A percentile compares a stretch with the other conserved stretches of the same genome.
phyloP scores from a whole-genome alignment of 1,284 basidiomycete species.

The Puccinia hordei region DNA sequence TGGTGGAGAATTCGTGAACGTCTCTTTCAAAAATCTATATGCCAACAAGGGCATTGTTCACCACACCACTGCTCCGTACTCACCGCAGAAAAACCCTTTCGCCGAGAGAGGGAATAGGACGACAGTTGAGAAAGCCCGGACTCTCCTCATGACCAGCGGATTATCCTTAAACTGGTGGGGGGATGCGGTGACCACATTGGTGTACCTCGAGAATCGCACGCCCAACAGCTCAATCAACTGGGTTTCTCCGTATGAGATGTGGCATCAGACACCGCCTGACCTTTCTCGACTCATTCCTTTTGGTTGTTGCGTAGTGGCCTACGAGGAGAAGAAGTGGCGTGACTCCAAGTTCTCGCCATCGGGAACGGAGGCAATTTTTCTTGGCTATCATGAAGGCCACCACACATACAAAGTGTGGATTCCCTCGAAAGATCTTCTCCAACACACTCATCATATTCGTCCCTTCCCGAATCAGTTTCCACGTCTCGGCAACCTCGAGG shows the following conservation, averaged over 20 bases:
- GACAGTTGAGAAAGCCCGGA: not conserved
- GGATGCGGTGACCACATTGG: not conserved
- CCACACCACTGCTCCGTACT: not conserved
- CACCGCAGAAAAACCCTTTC: slow-evolving; percentile 16
- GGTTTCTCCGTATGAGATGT: not conserved
- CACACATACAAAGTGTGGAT: slow-evolving; percentile 12
- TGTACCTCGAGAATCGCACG: slow-evolving; percentile 3
- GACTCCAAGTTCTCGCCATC: not conserved
- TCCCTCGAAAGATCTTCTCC: too few relatives aligned
- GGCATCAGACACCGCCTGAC: not conserved
- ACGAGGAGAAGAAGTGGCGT: not conserved
- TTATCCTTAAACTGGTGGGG: not conserved
- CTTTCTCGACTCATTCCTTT: not conserved
- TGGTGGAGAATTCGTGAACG: too few relatives aligned
- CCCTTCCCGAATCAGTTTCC: too few relatives aligned
- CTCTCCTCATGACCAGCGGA: not conserved
- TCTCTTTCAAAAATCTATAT: not conserved
- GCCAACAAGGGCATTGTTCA: not conserved
- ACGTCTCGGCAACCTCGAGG: too few relatives aligned
- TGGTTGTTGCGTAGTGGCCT: not conserved
- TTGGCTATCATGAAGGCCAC: not conserved
- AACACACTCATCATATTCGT: too few relatives aligned
- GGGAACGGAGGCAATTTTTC: slow-evolving; percentile 7
- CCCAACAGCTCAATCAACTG: not conserved
- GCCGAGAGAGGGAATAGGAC: not conserved